A percentile compares a stretch with the other conserved stretches of the same genome.
Evolutionary conservation across 2,329 filamentous ascomycete genomes (phyloP).

Genomic region (Aureobasidium musti): DNA sequence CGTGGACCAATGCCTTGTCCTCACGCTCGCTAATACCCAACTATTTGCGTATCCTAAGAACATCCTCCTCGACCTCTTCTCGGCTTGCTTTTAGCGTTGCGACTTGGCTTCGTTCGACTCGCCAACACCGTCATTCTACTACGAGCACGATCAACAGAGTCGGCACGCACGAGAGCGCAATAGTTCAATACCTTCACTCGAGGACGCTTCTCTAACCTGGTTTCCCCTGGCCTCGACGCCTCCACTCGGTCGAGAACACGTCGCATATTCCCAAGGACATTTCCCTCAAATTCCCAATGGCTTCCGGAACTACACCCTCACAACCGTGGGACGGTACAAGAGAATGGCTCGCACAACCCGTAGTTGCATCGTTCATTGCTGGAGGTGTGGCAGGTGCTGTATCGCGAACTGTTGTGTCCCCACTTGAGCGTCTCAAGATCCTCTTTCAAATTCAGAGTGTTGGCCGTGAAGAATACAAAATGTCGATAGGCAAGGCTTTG

Average conservation of each 20-base stretch:
- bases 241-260: not conserved
- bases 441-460: slow-evolving; percentile 94
- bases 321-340: slow-evolving; percentile 32
- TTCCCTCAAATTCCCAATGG: not conserved
- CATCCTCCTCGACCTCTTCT: not conserved
- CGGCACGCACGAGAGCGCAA: not conserved
- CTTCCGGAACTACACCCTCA: slow-evolving; percentile 27
- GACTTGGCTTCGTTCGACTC: slow-evolving; percentile 18
- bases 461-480: slow-evolving; percentile 87
- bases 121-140: slow-evolving; percentile 5
- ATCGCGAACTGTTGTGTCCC: slow-evolving; percentile 95
- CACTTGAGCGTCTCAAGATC: slow-evolving; percentile 93
- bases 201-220: not conserved
- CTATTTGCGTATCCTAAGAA: not conserved
- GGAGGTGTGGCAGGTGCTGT: slow-evolving; percentile 94
- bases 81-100: slow-evolving; percentile 4
- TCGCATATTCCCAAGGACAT: not conserved
- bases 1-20: slow-evolving; percentile 26
- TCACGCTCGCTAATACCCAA: slow-evolving; percentile 16
- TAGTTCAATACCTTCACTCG: not conserved
- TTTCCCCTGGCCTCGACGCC: slow-evolving; percentile 3
- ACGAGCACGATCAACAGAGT: not conserved
- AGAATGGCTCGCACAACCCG: slow-evolving; percentile 69
- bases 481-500: slow-evolving; percentile 85
- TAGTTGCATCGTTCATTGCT: slow-evolving; percentile 88